phyloP scores from a whole-genome alignment of 1,139 yeast species.

The Debaryomycetaceae sp. region DNA sequence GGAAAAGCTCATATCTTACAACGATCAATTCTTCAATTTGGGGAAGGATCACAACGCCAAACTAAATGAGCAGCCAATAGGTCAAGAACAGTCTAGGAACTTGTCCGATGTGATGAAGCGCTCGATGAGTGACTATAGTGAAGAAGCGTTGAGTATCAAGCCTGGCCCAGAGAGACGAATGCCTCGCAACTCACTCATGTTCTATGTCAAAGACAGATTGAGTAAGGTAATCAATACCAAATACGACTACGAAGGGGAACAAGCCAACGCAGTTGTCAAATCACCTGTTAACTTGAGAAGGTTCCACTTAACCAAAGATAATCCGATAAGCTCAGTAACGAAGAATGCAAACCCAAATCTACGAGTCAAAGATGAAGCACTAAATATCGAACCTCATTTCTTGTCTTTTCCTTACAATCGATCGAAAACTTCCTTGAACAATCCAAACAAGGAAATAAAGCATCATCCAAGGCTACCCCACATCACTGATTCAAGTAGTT shows the following conservation, averaged over 20 bases:
- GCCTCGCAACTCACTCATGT: slow-evolving; percentile 9
- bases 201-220: slow-evolving; percentile 15
- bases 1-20: slow-evolving; percentile 9
- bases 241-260: slow-evolving; percentile 5
- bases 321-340: background rate
- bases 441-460: slow-evolving; percentile 1
- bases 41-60: background rate
- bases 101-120: slow-evolving; percentile 2
- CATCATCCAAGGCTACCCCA: slow-evolving; percentile 18
- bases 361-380: background rate
- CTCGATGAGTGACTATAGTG: slow-evolving; percentile 2
- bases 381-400: slow-evolving; percentile 5
- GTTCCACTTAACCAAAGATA: slow-evolving; percentile 23
- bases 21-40: slow-evolving; percentile 6
- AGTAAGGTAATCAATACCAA: slow-evolving; percentile 11
- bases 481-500: background rate
- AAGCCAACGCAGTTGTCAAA: slow-evolving; percentile 8
- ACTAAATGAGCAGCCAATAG: background rate
- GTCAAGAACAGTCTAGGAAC: background rate
- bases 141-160: background rate
- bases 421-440: slow-evolving; percentile 2
- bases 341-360: background rate
- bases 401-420: slow-evolving; percentile 5
- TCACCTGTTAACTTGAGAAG: slow-evolving; percentile 36
- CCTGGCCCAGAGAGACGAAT: slow-evolving; percentile 1